Percentiles rank a stretch among this genome's conserved stretches.
These are phyloP conservation scores for Trichoderma polysporum DNA, from an alignment of 2,329 filamentous ascomycete genomes.

Conservation along the genomic window DNA sequence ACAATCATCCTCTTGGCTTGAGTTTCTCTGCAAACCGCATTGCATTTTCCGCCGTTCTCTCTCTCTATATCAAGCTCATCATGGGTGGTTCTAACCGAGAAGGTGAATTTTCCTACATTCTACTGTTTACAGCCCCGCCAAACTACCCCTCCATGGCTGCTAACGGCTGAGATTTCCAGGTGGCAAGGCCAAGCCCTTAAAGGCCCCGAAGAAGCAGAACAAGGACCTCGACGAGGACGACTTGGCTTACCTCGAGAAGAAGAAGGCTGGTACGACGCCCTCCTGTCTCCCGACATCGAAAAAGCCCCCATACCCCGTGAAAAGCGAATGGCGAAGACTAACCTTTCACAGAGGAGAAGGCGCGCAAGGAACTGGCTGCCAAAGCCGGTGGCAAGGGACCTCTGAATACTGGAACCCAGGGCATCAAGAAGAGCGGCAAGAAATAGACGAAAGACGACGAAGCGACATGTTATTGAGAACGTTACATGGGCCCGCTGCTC, in stretches of 20 bases:
- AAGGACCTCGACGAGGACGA: slow-evolving; percentile 89
- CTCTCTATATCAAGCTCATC: slow-evolving; percentile 11
- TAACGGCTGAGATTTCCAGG: slow-evolving; percentile 47
- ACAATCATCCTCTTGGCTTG: neutral
- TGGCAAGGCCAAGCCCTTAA: slow-evolving; percentile 81
- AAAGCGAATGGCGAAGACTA: slow-evolving; percentile 23
- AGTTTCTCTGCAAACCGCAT: neutral
- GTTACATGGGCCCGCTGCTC: neutral
- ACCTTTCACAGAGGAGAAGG: slow-evolving; percentile 67
- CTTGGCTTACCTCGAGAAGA: slow-evolving; percentile 77
- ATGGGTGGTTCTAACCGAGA: slow-evolving; percentile 44
- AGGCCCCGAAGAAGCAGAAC: slow-evolving; percentile 81
- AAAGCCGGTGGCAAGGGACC: slow-evolving; percentile 87
- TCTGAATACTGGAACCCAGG: slow-evolving; percentile 77
- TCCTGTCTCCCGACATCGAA: neutral
- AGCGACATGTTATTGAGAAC: slow-evolving; percentile 12
- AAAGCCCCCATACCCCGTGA: neutral
- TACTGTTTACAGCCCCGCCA: slow-evolving; percentile 27
- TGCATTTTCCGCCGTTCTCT: neutral
- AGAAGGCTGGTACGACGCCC: slow-evolving; percentile 68
- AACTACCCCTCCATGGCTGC: slow-evolving; percentile 18
- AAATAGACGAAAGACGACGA: slow-evolving; percentile 58
- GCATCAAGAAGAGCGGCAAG: slow-evolving; percentile 98
- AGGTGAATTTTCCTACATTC: slow-evolving; percentile 31
- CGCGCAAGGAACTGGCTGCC: slow-evolving; percentile 77